Percentiles rank a stretch among this genome's conserved stretches.
Conservation (phyloP, 805 yeast genomes). For the Clavispora fructus region DNA sequence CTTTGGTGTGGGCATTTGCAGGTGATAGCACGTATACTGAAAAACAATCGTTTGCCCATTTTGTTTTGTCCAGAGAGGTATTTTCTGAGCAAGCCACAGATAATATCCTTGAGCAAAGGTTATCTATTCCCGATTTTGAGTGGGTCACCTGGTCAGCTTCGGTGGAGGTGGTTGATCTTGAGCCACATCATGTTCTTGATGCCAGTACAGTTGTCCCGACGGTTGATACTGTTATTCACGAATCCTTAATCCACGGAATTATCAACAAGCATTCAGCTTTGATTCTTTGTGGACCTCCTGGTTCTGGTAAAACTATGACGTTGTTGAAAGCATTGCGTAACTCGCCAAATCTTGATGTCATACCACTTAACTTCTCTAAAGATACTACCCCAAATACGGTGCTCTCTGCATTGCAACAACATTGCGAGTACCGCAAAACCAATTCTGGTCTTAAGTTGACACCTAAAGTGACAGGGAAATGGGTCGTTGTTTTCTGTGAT, state of each 20-base stretch:
- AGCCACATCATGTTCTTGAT: constrained; percentile 52
- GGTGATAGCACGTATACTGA: constrained; percentile 48
- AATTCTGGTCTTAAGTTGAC: constrained; percentile 47
- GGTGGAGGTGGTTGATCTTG: constrained; percentile 44
- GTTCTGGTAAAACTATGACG: constrained; percentile 95
- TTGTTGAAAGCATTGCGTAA: constrained; percentile 61
- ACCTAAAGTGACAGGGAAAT: constrained; percentile 58
- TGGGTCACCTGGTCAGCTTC: constrained; percentile 40
- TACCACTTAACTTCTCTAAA: constrained; percentile 76
- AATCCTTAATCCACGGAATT: constrained; percentile 50
- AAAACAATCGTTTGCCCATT: constrained; percentile 32
- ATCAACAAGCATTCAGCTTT: constrained; percentile 55
- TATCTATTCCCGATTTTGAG: constrained; percentile 39
- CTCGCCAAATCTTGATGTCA: constrained; percentile 52
- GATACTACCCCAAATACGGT: constrained; percentile 64
- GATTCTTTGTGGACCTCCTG: constrained; percentile 92
- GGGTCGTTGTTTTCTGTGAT: constrained; percentile 85
- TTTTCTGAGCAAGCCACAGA: constrained; percentile 12
- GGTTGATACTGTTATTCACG: constrained; percentile 67
- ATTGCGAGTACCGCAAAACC: constrained; percentile 55
- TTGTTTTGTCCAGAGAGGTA: constrained; percentile 16
- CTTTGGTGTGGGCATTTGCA: constrained; percentile 58
- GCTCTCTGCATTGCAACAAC: constrained; percentile 62
- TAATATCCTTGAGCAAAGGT: constrained; percentile 36
- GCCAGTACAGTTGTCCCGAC: constrained; percentile 76